Conservation (phyloP, 306 rosid species). For the Quercus mongolica region DNA sequence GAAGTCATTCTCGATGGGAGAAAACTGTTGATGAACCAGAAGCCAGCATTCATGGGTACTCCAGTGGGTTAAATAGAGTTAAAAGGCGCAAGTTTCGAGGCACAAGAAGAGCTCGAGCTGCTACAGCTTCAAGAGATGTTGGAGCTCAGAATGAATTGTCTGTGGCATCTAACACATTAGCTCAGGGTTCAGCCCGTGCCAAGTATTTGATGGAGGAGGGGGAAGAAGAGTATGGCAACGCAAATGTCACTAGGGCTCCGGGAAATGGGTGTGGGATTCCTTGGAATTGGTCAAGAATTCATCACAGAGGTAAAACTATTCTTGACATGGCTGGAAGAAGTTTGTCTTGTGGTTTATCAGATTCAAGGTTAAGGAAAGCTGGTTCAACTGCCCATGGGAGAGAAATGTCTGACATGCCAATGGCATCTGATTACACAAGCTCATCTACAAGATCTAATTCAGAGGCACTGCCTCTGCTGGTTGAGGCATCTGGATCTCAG, state of each 20-base stretch:
- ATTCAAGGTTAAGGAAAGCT: slow-evolving; percentile 69
- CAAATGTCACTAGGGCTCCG: slow-evolving; percentile 78
- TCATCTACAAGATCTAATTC: slow-evolving; percentile 63
- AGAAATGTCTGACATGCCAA: slow-evolving; percentile 59
- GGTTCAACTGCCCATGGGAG: slow-evolving; percentile 55
- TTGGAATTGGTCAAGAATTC: slow-evolving; percentile 99
- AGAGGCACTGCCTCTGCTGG: slow-evolving; percentile 82
- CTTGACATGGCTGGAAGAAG: slow-evolving; percentile 96
- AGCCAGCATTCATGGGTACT: slow-evolving; percentile 47
- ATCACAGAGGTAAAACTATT: slow-evolving; percentile 82
- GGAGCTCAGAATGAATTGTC: slow-evolving; percentile 79
- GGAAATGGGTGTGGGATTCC: slow-evolving; percentile 96
- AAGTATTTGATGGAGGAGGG: slow-evolving; percentile 64
- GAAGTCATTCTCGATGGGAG: slow-evolving; percentile 50
- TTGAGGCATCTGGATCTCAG: slow-evolving; percentile 88
- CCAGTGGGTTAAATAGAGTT: slow-evolving; percentile 60
- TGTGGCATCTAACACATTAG: slow-evolving; percentile 83
- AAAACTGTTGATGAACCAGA: slow-evolving; percentile 57
- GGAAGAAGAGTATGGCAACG: slow-evolving; percentile 44
- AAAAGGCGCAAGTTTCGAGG: slow-evolving; percentile 79
- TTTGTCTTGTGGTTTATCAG: slow-evolving; percentile 90
- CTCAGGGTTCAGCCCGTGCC: slow-evolving; percentile 53
- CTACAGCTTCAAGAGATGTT: slow-evolving; percentile 64
- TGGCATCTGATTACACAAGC: slow-evolving; percentile 61
- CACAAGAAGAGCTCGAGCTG: slow-evolving; percentile 58